phyloP scores from a whole-genome alignment of 371 early-diverging fungal genomes.

The Parasitella parasitica region DNA sequence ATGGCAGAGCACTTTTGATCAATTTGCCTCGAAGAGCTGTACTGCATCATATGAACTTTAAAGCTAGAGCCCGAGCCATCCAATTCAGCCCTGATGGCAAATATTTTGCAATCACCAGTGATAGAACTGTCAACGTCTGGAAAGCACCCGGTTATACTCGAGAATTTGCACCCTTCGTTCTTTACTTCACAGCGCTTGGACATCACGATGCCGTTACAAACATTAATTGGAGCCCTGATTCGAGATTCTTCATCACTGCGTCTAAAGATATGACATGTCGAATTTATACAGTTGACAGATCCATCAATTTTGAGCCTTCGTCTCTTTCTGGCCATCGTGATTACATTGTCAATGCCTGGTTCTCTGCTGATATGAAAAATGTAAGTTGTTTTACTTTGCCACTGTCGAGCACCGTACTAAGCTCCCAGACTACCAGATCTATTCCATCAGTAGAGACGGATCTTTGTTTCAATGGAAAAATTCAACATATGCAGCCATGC shows the following conservation, averaged over 20 bases:
- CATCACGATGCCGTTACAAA: constrained; percentile 90
- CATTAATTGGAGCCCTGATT: constrained; percentile 87
- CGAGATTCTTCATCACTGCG: constrained; percentile 78
- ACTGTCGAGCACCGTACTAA: too few relatives aligned
- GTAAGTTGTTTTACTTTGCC: constrained; percentile 24
- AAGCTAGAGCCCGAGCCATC: constrained; percentile 73
- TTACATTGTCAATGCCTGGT: constrained; percentile 90
- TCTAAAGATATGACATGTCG: constrained; percentile 92
- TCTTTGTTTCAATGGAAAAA: constrained; percentile 85
- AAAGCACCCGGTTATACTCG: constrained; percentile 86
- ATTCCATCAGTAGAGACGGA: constrained; percentile 89
- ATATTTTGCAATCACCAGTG: constrained; percentile 85
- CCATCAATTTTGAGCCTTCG: constrained; percentile 63
- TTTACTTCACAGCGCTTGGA: constrained; percentile 75
- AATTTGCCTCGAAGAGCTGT: constrained; percentile 83
- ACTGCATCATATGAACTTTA: constrained; percentile 89
- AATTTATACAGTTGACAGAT: constrained; percentile 69
- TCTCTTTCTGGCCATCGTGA: constrained; percentile 87
- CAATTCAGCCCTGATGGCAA: constrained; percentile 82
- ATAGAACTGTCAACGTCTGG: constrained; percentile 90
- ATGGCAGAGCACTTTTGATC: constrained; percentile 86
- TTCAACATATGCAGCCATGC: constrained; percentile 35
- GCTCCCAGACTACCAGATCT: too few relatives aligned
- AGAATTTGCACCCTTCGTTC: constrained; percentile 91
- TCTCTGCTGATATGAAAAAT: constrained; percentile 73